These are phyloP conservation scores for Pythium volutum DNA, from an alignment of 352 stramenopile species.

Conservation along the genomic window DNA sequence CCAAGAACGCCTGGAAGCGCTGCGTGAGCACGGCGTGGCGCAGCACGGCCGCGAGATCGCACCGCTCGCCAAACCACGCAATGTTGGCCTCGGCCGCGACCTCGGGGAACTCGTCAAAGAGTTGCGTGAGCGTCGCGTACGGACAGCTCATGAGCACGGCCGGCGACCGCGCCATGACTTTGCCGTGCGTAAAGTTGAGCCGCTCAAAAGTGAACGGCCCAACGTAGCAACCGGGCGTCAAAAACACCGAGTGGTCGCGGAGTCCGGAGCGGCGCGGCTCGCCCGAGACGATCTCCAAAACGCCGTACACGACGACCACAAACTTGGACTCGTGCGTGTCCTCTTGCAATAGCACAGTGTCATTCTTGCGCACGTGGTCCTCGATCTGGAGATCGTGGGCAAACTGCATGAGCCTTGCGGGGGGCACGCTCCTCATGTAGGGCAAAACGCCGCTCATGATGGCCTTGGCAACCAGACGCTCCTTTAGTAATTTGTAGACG, in stretches of 20 bases:
- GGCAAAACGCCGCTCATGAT: slow-evolving; percentile 71
- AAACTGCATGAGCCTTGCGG: slow-evolving; percentile 50
- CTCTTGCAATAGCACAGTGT: slow-evolving; percentile 53
- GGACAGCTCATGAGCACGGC: slow-evolving; percentile 55
- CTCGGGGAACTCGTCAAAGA: slow-evolving; percentile 57
- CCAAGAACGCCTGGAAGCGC: slow-evolving; percentile 61
- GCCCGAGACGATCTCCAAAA: slow-evolving; percentile 56
- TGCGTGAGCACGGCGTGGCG: slow-evolving; percentile 54
- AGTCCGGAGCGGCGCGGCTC: slow-evolving; percentile 27
- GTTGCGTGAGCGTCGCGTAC: slow-evolving; percentile 38
- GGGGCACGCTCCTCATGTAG: slow-evolving; percentile 59
- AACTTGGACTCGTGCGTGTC: slow-evolving; percentile 37
- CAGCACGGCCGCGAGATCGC: slow-evolving; percentile 60
- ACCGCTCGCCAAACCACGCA: slow-evolving; percentile 67
- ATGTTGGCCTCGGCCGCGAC: slow-evolving; percentile 68
- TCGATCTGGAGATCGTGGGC: slow-evolving; percentile 62
- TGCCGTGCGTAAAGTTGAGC: slow-evolving; percentile 45
- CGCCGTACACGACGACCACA: slow-evolving; percentile 64
- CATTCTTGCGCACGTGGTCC: slow-evolving; percentile 57
- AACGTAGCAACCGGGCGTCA: slow-evolving; percentile 69
- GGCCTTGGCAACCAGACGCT: slow-evolving; percentile 64
- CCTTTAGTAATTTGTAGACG: slow-evolving; percentile 61
- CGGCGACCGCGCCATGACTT: slow-evolving; percentile 46
- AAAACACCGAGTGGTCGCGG: slow-evolving; percentile 50
- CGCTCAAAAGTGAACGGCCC: slow-evolving; percentile 72